Percentiles rank a stretch among this genome's conserved stretches.
Conservation (phyloP, 495 filamentous ascomycete genomes). For the Aspergillus homomorphus region DNA sequence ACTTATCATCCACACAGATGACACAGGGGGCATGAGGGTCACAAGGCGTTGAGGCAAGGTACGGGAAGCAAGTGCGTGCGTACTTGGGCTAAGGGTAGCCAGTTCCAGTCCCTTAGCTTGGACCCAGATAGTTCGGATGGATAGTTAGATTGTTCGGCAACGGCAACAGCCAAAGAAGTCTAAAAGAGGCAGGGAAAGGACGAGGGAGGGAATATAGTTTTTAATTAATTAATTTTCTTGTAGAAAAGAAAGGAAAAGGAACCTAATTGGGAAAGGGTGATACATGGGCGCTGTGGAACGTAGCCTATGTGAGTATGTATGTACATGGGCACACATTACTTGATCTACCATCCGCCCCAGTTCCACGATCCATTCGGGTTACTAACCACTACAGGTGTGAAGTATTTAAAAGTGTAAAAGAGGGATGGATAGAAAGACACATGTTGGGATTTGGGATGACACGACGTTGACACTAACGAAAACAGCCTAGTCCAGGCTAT, state of each 20-base stretch:
- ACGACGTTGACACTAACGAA: slow-evolving; percentile 46
- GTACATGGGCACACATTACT: slow-evolving; percentile 16
- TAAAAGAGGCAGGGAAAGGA: slow-evolving; percentile 10
- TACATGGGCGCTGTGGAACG: slow-evolving; percentile 14
- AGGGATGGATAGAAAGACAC: slow-evolving; percentile 21
- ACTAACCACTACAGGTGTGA: slow-evolving; percentile 9
- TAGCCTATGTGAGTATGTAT: slow-evolving; percentile 7
- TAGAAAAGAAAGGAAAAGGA: slow-evolving; percentile 9
- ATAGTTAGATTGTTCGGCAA: slow-evolving; percentile 11
- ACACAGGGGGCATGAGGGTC: slow-evolving; percentile 25
- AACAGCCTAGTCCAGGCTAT: slow-evolving; percentile 36
- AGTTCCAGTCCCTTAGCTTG: slow-evolving; percentile 10
- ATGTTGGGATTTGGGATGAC: slow-evolving; percentile 37
- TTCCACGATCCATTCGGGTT: slow-evolving; percentile 36
- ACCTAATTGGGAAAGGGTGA: neutral
- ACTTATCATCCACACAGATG: slow-evolving; percentile 21
- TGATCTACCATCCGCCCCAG: slow-evolving; percentile 42
- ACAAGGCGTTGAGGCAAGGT: slow-evolving; percentile 27
- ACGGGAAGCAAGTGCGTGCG: slow-evolving; percentile 18
- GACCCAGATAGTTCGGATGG: slow-evolving; percentile 15
- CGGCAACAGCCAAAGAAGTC: slow-evolving; percentile 9
- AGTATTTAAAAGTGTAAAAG: neutral
- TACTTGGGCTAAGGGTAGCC: slow-evolving; percentile 3
- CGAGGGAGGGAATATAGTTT: too few relatives aligned
- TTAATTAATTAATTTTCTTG: slow-evolving; percentile 17